Base-by-base conservation (phyloP, 805 yeast species). In the Tetrapisispora pingtungensis region DNA sequence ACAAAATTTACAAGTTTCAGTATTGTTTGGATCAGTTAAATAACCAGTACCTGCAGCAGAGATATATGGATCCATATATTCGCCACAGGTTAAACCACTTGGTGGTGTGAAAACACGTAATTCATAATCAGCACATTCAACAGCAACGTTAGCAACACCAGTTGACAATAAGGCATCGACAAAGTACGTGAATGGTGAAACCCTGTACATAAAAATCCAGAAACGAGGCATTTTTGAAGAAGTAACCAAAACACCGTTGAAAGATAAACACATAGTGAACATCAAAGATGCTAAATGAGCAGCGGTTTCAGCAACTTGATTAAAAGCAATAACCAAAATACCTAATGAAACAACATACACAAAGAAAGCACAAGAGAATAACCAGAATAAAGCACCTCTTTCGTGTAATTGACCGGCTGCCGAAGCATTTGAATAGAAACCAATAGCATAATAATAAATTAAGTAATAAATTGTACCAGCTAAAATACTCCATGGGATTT, bases 201-300 rank as follows among this genome's bases (percentile, higher is more conserved):
- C 74, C 58, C 89, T 71, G 69, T 82, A 83, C 86, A 83, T 79
- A 70, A 81, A 84, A 37, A 73, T 67, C 89, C 90, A 80, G 71
- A 84, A 84, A n/a, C 86, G 78, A 19, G 84, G 84, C 68, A 81
- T 58, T 22, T 62, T 66, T 8, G 67, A 65, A 47, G 78, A 74
- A n/a, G 76, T 68, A 13, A 75, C 78, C 66, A 85, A 67, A 38
- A 81, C 86, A 72, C 95, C 95, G 71, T 87, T 81, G 74, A 84
- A 83, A 41, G 75, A 74, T 64, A 84, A 67, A 32, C 77, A 69
- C 70, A 81, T 64, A 1, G 84, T 76, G 62, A 80, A 81, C 50
- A 80, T 56, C 54, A 83, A 55, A 36, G 74, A 66, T 1, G 77
- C 73, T 41, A 79, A 46, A 53, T 79, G 77, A 46, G 83, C 85